Percentiles rank a stretch among this genome's conserved stretches.
These are phyloP conservation scores for Sclerotinia subarctica DNA, from an alignment of 2,329 filamentous ascomycete species.

Conservation along the genomic window DNA sequence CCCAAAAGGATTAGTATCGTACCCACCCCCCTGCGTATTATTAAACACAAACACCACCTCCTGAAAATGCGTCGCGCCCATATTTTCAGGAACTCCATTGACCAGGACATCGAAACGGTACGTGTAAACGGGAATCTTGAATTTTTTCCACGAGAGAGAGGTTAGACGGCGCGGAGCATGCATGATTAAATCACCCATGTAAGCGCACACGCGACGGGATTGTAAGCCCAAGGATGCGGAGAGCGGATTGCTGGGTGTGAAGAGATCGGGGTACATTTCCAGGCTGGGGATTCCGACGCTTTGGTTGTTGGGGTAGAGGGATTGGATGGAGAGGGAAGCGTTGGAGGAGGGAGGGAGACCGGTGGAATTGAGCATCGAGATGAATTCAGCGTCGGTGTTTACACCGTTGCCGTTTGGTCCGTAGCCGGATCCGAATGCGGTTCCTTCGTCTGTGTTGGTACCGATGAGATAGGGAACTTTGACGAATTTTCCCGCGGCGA, in stretches of 20 bases:
- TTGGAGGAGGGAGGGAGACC: not conserved
- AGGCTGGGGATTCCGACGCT: conserved; percentile 46
- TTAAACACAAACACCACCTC: conserved; percentile 55
- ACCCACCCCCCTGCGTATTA: conserved; percentile 49
- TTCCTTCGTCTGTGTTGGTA: conserved; percentile 40
- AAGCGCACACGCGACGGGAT: conserved; percentile 22
- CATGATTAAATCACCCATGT: conserved; percentile 26
- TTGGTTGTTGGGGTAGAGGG: conserved; percentile 51
- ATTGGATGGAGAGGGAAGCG: conserved; percentile 38
- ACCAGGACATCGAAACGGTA: conserved; percentile 47
- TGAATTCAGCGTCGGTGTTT: conserved; percentile 34
- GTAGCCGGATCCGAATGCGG: conserved; percentile 42
- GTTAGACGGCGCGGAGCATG: conserved; percentile 21
- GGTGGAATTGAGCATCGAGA: conserved; percentile 8
- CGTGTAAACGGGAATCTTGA: conserved; percentile 32
- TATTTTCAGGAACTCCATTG: conserved; percentile 33
- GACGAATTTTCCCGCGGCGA: conserved; percentile 43
- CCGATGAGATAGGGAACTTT: conserved; percentile 46
- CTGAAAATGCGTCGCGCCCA: conserved; percentile 43
- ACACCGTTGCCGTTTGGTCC: conserved; percentile 22
- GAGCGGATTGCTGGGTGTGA: conserved; percentile 23
- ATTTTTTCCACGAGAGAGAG: conserved; percentile 22
- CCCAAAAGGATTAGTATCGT: conserved; percentile 35
- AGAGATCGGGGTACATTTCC: conserved; percentile 26
- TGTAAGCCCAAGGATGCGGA: conserved; percentile 40